These are phyloP conservation scores for Fusarium dlaminii DNA, from an alignment of 2,329 filamentous ascomycete genomes.

Conservation along the genomic window DNA sequence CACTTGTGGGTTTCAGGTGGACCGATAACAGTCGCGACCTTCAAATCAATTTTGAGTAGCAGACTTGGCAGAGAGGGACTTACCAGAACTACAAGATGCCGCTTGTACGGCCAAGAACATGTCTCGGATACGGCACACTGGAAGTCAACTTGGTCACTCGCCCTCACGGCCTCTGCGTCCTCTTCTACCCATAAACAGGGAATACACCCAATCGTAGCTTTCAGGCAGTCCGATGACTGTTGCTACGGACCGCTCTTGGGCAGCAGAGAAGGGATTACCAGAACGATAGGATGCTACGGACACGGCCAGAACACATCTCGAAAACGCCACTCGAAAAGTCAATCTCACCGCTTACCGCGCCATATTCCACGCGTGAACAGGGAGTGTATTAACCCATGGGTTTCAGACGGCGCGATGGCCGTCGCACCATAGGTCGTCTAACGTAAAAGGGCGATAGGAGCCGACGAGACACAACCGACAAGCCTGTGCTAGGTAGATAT, in stretches of 20 bases:
- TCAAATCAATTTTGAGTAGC: not conserved
- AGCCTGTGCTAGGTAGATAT: not conserved
- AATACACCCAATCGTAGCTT: not conserved
- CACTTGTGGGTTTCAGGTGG: not conserved
- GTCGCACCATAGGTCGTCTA: not conserved
- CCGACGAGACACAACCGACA: not conserved
- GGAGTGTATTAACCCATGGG: not conserved
- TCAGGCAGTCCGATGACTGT: not conserved
- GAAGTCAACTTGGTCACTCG: not conserved
- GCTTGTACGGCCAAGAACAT: not conserved
- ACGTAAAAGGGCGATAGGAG: not conserved
- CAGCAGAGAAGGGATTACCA: accelerated
- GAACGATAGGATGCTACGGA: not conserved
- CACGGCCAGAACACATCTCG: not conserved
- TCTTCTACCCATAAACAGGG: not conserved
- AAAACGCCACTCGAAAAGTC: not conserved
- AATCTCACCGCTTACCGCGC: not conserved
- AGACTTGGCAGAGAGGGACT: not conserved
- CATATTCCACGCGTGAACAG: not conserved
- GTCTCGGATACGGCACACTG: not conserved
- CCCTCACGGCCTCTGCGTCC: not conserved
- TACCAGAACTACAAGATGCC: not conserved
- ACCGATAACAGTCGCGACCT: not conserved
- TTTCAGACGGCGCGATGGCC: not conserved
- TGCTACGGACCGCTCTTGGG: accelerated